These are phyloP conservation scores for Hypoxylon lienhwacheense DNA, from an alignment of 495 filamentous ascomycete species.

Conservation along the genomic window DNA sequence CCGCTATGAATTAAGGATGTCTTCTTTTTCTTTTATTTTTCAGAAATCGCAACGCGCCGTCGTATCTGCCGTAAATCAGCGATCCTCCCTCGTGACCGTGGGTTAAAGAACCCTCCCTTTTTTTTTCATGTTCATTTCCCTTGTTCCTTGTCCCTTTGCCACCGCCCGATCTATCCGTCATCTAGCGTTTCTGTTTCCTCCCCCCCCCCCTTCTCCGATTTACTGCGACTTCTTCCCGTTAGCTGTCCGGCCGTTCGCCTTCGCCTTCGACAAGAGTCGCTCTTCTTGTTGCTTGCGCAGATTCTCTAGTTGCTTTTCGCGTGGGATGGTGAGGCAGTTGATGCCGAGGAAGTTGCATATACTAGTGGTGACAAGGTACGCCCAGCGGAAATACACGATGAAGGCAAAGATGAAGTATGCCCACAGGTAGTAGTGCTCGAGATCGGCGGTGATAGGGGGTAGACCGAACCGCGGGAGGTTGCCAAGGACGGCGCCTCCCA, in stretches of 20 bases:
- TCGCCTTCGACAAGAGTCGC: too few relatives aligned
- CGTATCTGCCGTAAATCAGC: too few relatives aligned
- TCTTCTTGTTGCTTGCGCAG: constrained; percentile 35
- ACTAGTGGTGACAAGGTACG: constrained; percentile 81
- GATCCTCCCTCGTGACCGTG: too few relatives aligned
- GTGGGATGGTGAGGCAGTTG: constrained; percentile 87
- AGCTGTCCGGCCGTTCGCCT: constrained; percentile 29
- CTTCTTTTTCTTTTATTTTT: too few relatives aligned
- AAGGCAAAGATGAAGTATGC: constrained; percentile 79
- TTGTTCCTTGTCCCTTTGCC: neutral
- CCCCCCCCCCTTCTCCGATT: neutral
- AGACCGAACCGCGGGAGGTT: constrained; percentile 83
- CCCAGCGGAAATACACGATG: constrained; percentile 88
- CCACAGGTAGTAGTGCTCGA: constrained; percentile 80
- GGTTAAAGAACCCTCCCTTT: too few relatives aligned
- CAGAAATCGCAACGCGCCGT: too few relatives aligned
- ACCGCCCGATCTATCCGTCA: neutral
- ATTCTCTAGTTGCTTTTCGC: constrained; percentile 56
- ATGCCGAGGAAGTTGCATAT: constrained; percentile 93
- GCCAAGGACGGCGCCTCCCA: constrained; percentile 78
- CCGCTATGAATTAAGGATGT: too few relatives aligned
- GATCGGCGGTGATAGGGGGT: constrained; percentile 55
- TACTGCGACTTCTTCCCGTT: constrained; percentile 42
- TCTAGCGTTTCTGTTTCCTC: too few relatives aligned
- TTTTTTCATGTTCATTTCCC: too few relatives aligned